These are phyloP conservation scores for Ustilago cynodontis DNA, from an alignment of 1,284 basidiomycete genomes.

Conservation along the genomic window DNA sequence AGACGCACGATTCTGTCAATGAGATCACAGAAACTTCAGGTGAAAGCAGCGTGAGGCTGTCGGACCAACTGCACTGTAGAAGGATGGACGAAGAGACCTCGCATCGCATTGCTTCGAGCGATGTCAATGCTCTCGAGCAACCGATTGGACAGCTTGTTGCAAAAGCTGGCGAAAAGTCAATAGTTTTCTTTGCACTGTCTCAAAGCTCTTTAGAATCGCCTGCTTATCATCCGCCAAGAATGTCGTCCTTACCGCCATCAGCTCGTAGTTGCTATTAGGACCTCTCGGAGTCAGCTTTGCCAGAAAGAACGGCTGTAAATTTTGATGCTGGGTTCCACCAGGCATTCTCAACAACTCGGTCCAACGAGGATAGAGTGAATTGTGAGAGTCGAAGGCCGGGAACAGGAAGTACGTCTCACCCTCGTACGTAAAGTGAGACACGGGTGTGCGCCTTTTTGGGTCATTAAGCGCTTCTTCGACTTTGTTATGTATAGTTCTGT, in stretches of 20 bases:
- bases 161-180: not conserved
- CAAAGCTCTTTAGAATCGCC: no score
- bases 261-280: not conserved
- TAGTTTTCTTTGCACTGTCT: no score
- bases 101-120: no score
- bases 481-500: not conserved
- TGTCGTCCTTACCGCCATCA: conserved; percentile 1
- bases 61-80: no score
- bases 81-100: no score
- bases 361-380: conserved; percentile 1
- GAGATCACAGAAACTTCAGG: no score
- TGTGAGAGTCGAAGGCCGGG: not conserved
- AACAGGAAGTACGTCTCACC: conserved; percentile 13
- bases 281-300: not conserved
- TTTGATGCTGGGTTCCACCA: not conserved
- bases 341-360: not conserved
- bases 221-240: not conserved
- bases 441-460: not conserved
- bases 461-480: conserved; percentile 7
- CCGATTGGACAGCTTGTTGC: no score
- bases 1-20: no score
- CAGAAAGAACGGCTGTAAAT: not conserved
- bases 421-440: not conserved
- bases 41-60: no score
- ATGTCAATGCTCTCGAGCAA: not conserved